Percentiles rank a stretch among this genome's conserved stretches.
phyloP scores from a whole-genome alignment of 106 monocot genomes.

The Apostasia ramifera region DNA sequence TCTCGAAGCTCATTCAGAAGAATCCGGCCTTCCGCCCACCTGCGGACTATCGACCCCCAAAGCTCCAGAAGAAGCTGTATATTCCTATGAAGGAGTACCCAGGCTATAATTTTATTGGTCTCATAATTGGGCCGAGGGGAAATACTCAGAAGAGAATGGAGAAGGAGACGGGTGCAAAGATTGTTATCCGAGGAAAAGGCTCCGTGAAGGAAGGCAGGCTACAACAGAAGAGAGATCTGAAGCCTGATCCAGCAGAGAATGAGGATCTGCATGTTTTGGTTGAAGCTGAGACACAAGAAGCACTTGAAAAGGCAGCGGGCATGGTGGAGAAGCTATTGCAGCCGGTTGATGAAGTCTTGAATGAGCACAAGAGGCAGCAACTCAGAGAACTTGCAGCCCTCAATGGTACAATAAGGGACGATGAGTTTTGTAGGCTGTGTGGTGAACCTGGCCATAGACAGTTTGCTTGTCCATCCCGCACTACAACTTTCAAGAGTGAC shows the following conservation, averaged over 20 bases:
- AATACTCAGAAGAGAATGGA: slow-evolving; percentile 99
- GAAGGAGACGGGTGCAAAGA: slow-evolving; percentile 97
- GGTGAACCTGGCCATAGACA: slow-evolving; percentile 87
- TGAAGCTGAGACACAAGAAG: slow-evolving; percentile 83
- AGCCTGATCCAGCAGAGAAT: slow-evolving; percentile 79
- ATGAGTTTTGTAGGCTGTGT: slow-evolving; percentile 85
- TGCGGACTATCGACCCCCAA: slow-evolving; percentile 89
- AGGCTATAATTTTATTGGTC: slow-evolving; percentile 91
- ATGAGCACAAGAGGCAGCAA: slow-evolving; percentile 93
- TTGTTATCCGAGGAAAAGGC: slow-evolving; percentile 91
- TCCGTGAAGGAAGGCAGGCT: slow-evolving; percentile 84
- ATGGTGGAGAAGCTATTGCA: slow-evolving; percentile 92
- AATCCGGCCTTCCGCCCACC: slow-evolving; percentile 96
- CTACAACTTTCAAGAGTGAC: slow-evolving; percentile 73
- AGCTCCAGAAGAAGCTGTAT: slow-evolving; percentile 91
- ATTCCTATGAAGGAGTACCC: slow-evolving; percentile 98
- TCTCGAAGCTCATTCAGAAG: slow-evolving; percentile 69
- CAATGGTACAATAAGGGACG: slow-evolving; percentile 90
- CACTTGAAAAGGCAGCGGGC: slow-evolving; percentile 77
- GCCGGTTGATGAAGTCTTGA: slow-evolving; percentile 82
- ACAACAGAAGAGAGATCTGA: slow-evolving; percentile 86
- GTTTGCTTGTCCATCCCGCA: slow-evolving; percentile 73
- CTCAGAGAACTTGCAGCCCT: slow-evolving; percentile 83
- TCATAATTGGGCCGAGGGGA: slow-evolving; percentile 93
- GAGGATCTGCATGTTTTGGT: slow-evolving; percentile 95